These are phyloP conservation scores for Epichloe coenophiala DNA, from an alignment of 2,329 filamentous ascomycete species.

Conservation along the genomic window DNA sequence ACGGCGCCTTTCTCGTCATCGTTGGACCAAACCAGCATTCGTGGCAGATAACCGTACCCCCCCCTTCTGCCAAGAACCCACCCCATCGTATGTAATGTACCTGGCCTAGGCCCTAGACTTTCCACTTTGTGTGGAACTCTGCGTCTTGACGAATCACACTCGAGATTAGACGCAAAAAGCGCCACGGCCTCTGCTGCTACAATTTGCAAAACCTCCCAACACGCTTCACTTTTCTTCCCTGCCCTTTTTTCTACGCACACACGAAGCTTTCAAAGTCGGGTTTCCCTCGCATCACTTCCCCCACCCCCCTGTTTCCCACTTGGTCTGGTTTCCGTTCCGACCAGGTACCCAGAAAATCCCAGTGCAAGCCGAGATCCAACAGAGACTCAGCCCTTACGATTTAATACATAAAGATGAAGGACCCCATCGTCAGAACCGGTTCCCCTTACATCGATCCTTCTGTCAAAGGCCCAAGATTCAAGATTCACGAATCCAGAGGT, in stretches of 20 bases:
- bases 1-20: too few species aligned
- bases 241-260: background rate
- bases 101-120: constrained; percentile 2
- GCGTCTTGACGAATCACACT: constrained; percentile 2
- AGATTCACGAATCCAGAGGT: constrained; percentile 22
- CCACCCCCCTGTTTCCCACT: background rate
- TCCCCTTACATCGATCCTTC: constrained; percentile 26
- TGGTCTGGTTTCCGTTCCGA: constrained; percentile 3
- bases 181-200: constrained; percentile 3
- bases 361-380: constrained; percentile 7
- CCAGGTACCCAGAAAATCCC: constrained; percentile 3
- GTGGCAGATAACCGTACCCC: too few species aligned
- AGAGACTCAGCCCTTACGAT: constrained; percentile 10
- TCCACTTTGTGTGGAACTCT: constrained; percentile 2
- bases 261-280: background rate
- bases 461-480: constrained; percentile 26
- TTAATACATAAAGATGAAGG: constrained; percentile 26
- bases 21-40: too few species aligned
- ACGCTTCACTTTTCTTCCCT: background rate
- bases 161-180: background rate
- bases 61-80: background rate
- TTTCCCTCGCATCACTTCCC: constrained; percentile 6
- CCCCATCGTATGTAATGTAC: constrained; percentile 1
- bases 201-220: background rate
- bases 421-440: constrained; percentile 24